Base-by-base conservation (phyloP, 176 grass and related monocot genomes). In the Carex parvula region DNA sequence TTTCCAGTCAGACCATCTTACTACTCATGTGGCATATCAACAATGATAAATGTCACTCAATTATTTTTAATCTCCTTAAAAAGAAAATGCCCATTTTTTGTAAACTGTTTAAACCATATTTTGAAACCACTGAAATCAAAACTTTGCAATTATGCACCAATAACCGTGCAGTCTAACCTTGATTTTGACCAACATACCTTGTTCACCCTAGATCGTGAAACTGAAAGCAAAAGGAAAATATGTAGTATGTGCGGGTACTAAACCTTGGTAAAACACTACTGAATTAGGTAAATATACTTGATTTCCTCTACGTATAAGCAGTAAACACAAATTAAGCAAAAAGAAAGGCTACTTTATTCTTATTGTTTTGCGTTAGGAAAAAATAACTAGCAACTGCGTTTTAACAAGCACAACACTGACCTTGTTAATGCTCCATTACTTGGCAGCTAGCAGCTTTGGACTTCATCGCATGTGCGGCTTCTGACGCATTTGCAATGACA, bases 401-500 rank as follows among this genome's bases (percentile, higher is more conserved):
- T 77, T 21, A 69, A 30, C 68, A 20, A 42, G 35, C 42, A 70
- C 72, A 8, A 17, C 22, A 55, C 22, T 77, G 32, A 56, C 21
- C 14, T 77, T 54, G 24, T 79, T 44, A 85, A 0, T 90, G 33
- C 44, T 64, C 13, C 48, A 79, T 7, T 22, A 21, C 76, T 86
- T 80, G 70, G 84, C 89, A 99, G 96, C 83, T 95, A 64, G 96
- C 96, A 81, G 96, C 96, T 16, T 71, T 99, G 71, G 96, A 95
- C 72, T 95, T 99, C 33, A 95, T 99, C 80, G 93, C 88, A 59
- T 99, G 96, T 85, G 96, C 91, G 41, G 90, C 93, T 74, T 91
- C 96, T 3, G 96, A 99, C 84, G 96, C 96, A 84, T 99, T 99
- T 92, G 93, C 96, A 79, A 95, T 99, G 96, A 95, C 96, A 52